Evolutionary conservation across 495 filamentous ascomycete genomes (phyloP), one percentile per base, ranked within the genome.

Genomic region (Penicilliopsis zonata): DNA sequence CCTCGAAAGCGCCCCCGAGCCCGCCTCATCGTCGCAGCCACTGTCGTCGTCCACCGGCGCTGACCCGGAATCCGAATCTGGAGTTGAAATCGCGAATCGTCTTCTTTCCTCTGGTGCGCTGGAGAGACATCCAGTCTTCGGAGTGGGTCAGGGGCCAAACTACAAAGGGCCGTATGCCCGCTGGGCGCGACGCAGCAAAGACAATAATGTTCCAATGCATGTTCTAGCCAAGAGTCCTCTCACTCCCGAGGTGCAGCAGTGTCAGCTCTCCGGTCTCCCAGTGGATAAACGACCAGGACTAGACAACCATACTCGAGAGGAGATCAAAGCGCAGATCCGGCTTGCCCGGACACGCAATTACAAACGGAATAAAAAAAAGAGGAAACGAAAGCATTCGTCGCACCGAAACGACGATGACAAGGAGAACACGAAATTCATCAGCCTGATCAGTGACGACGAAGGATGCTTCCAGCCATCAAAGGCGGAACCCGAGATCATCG

Each of bases 81-180:
- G 57, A 0, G 39, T 48, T 1, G 33, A 41, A 15, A 18, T 42
- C 10, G 56, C 50, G 0, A 47, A 44, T 2, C 25, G 53, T 12
- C 33, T 64, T 1, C 6, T 70, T 6, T 24, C 38, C 2, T 51
- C 52, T 1, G 52, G 54, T n/a, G 47, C 66, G 40, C 47, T 70
- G 10, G 33, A 34, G 3, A 33, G 51, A 13, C 52, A 72, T 41
- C 53, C 53, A 5, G 30, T 53, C 0, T 70, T 45, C 38, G 67
- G 67, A 1, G 52, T 59, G 1, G 59, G 59, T 1, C 46, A 70
- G 51, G 67, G 66, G 2, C 55, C 50, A 4, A 28, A 43, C 6
- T 72, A 72, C 23, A 30, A 38, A 16, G 64, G 65, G 2, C 65
- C 66, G 12, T 69, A 50, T 38, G 65, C 61, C 2, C 40, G 34